Base-by-base conservation (phyloP, 2,329 filamentous ascomycete genomes). In the Curvularia hawaiiensis region DNA sequence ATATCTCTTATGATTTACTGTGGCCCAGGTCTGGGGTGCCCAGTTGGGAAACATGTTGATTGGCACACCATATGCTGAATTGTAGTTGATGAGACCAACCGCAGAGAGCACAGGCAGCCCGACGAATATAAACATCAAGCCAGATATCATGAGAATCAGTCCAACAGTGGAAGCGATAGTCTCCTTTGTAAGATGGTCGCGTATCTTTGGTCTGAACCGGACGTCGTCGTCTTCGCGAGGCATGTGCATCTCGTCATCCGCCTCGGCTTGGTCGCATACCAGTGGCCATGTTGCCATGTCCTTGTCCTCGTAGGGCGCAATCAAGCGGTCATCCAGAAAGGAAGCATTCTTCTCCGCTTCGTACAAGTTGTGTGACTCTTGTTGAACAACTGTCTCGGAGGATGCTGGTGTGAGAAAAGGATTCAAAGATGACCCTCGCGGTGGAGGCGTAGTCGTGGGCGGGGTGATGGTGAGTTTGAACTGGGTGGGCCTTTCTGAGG, bases 201-300 rank as follows among this genome's bases (percentile, higher is more conserved):
- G 76, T 57, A 76, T 70, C 16, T 67, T 77, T 8, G 79, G 70
- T 61, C 76, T 82, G 67, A 76, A 76, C 41, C 63, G 70, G 56
- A 77, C 73, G 57, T 83, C 81, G 52, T 82, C 79, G 60, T 83
- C 80, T 48, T 79, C 79, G 46, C 75, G 73, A 10, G 83, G 83
- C 75, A 82, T 80, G 57, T 85, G 83, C 70, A 84, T 77, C 26
- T 81, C 79, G 59, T 85, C 83, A 59, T 85, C 83, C 26, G 77
- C 77, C 64, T 85, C 83, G 47, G 79, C 75, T 58, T 83, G 78
- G 58, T 84, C 78, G 14, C 75, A 72, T 60, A 82, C 82, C 20
- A 84, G 64, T 4, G 82, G 78, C 65, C 80, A 81, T 0, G 63
- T 66, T 57, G 73, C 73, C 22, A 77, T 75, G 24, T 75, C 77